phyloP scores from a whole-genome alignment of 768 basidiomycete genomes.

The Lactarius vividus region DNA sequence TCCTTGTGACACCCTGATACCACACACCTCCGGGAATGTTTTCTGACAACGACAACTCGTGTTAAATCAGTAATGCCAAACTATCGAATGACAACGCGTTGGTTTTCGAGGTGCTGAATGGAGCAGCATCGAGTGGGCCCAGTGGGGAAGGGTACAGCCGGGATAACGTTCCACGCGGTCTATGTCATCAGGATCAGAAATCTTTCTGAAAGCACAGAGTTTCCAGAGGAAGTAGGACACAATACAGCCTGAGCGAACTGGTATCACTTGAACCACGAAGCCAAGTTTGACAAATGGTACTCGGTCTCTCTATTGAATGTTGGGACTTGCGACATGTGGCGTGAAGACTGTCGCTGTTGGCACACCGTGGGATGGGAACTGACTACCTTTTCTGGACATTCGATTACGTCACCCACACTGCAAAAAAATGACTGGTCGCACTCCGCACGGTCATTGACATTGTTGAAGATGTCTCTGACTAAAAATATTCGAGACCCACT shows the following conservation, averaged over 20 bases:
- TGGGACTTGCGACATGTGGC: not conserved
- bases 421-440: not conserved
- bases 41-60: not conserved
- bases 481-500: constrained; percentile 19
- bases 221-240: not conserved
- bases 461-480: constrained; percentile 7
- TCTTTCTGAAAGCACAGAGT: not conserved
- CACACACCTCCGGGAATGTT: not conserved
- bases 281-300: not conserved
- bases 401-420: not conserved
- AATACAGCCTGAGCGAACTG: not conserved
- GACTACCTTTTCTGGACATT: not conserved
- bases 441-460: not conserved
- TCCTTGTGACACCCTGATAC: not conserved
- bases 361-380: not conserved
- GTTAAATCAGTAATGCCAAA: too few relatives aligned
- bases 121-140: too few relatives aligned
- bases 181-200: not conserved
- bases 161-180: not conserved
- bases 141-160: not conserved
- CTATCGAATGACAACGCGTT: not conserved
- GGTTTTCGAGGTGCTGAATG: not conserved
- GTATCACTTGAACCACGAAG: too few relatives aligned
- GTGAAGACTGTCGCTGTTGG: too few relatives aligned
- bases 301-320: not conserved